Percentiles rank a stretch among this genome's conserved stretches.
Evolutionary conservation across 1,284 basidiomycete genomes (phyloP).

Genomic region (Meira miltonrushii): DNA sequence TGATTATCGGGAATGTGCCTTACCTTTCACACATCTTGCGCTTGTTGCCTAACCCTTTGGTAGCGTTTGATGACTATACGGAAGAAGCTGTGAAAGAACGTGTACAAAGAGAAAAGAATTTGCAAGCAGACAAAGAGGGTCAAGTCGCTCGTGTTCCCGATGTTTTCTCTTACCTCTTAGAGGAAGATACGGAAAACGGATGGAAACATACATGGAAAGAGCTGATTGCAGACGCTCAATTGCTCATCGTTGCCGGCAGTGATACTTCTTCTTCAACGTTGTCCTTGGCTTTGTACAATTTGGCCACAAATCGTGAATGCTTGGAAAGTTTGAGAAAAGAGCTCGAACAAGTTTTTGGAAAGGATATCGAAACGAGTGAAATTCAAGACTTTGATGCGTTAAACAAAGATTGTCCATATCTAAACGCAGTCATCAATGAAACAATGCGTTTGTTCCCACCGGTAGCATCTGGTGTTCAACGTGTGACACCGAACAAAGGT

Average conservation of each 20-base stretch:
- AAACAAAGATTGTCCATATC: conserved; percentile 9
- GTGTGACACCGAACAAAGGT: conserved; percentile 4
- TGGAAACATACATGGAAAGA: conserved; percentile 9
- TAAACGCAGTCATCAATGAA: conserved; percentile 29
- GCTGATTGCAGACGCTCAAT: neutral
- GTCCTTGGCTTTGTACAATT: neutral
- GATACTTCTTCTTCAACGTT: conserved; percentile 22
- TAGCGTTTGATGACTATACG: conserved; percentile 21
- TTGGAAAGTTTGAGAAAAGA: neutral
- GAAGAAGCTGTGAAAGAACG: conserved; percentile 6
- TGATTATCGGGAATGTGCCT: conserved; percentile 5
- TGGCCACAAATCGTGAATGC: neutral
- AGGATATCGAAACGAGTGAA: neutral
- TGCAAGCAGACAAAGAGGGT: conserved; percentile 8
- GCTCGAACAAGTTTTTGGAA: conserved; percentile 6
- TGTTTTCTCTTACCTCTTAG: conserved; percentile 20
- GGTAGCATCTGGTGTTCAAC: conserved; percentile 22
- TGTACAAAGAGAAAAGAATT: conserved; percentile 13
- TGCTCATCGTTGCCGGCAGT: conserved; percentile 15
- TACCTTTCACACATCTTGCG: neutral
- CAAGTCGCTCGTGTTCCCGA: conserved; percentile 11
- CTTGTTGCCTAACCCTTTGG: conserved; percentile 20
- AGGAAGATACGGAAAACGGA: conserved; percentile 10
- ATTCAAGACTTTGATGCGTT: conserved; percentile 4
- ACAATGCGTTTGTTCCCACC: conserved; percentile 22